These are phyloP conservation scores for Trypanosoma theileri DNA, from an alignment of 208 protist genomes.

Conservation along the genomic window DNA sequence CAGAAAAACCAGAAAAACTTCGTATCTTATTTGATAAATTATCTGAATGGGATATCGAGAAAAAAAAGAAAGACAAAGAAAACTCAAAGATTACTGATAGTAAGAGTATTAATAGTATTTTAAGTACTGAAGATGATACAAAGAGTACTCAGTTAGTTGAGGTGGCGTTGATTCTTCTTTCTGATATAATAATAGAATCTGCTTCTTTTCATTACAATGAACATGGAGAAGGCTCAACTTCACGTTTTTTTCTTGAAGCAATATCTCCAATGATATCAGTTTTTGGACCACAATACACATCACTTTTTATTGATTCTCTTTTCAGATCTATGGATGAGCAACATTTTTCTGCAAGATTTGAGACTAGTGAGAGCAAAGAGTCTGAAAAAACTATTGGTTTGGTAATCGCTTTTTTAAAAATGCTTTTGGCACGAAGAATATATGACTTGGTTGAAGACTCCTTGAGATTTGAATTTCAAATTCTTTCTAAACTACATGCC, in stretches of 20 bases:
- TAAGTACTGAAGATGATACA: constrained; percentile 1
- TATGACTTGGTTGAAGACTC: constrained; percentile 43
- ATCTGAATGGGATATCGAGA: constrained; percentile 22
- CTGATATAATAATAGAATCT: constrained; percentile 64
- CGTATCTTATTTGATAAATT: constrained; percentile 57
- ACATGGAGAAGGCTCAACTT: constrained; percentile 70
- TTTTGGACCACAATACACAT: constrained; percentile 40
- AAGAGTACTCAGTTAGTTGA: constrained; percentile 35
- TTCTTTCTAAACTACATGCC: constrained; percentile 60
- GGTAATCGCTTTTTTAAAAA: constrained; percentile 74
- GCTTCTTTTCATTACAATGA: constrained; percentile 42
- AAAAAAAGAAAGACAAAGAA: constrained; percentile 17
- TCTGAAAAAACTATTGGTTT: constrained; percentile 33
- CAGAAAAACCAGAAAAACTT: constrained; percentile 39
- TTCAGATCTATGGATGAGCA: constrained; percentile 66
- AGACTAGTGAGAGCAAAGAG: constrained; percentile 11
- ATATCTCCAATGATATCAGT: constrained; percentile 41
- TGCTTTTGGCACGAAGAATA: constrained; percentile 47
- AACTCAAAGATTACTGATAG: background rate
- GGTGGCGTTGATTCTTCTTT: constrained; percentile 54
- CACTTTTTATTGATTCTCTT: constrained; percentile 48
- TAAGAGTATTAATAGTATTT: background rate
- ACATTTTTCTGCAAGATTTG: constrained; percentile 47
- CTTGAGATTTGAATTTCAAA: constrained; percentile 57
- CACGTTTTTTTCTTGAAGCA: constrained; percentile 52